phyloP scores from a whole-genome alignment of 1,139 yeast species.

The Suhomyces choctaworum region DNA sequence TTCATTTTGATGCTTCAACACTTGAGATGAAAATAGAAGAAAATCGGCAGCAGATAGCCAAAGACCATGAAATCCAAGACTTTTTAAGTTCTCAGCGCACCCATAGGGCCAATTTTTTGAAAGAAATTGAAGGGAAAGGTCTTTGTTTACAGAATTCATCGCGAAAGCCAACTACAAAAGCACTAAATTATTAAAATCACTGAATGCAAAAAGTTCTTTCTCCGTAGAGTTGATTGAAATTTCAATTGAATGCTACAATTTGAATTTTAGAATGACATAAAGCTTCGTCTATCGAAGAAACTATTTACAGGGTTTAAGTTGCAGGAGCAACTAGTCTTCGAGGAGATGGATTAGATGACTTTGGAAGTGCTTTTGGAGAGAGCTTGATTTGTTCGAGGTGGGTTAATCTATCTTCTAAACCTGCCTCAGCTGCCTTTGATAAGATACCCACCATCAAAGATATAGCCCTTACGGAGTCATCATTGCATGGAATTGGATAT shows the following conservation, averaged over 20 bases:
- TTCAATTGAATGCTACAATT: too few relatives aligned
- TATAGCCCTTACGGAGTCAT: conserved; percentile 83
- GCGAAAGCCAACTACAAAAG: too few relatives aligned
- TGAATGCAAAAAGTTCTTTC: too few relatives aligned
- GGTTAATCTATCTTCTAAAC: conserved; percentile 58
- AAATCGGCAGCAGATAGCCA: conserved; percentile 12
- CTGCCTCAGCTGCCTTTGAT: conserved; percentile 81
- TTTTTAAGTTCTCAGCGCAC: conserved; percentile 21
- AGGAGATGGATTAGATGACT: conserved; percentile 1
- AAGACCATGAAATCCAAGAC: conserved; percentile 18
- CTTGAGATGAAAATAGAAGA: conserved; percentile 14
- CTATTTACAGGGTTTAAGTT: conserved; percentile 1
- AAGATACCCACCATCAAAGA: conserved; percentile 80
- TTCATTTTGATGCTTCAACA: conserved; percentile 23
- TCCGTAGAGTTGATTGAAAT: too few relatives aligned
- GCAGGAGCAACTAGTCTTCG: not conserved
- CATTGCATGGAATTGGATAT: conserved; percentile 95
- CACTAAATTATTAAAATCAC: too few relatives aligned
- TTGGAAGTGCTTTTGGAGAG: conserved; percentile 2
- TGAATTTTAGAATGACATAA: too few relatives aligned
- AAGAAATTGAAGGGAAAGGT: conserved; percentile 28
- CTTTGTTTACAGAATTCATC: too few relatives aligned
- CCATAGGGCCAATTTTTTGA: conserved; percentile 25
- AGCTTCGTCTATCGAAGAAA: not conserved
- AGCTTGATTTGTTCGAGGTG: conserved; percentile 34